Conservation (phyloP, 306 rosid species). For the Sicyos edulis region DNA sequence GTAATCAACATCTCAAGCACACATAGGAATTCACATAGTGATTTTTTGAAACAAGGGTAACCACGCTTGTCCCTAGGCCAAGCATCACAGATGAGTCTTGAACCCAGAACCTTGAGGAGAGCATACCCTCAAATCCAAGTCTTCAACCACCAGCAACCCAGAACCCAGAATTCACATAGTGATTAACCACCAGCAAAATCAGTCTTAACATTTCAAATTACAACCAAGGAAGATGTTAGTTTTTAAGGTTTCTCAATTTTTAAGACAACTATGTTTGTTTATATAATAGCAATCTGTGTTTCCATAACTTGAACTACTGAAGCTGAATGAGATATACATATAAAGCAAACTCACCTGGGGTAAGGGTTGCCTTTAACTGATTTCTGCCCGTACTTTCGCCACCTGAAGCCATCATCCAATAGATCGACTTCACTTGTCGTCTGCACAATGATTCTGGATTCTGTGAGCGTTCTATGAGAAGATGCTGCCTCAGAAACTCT, state of each 20-base stretch:
- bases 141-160: too few species aligned
- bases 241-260: neutral
- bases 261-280: neutral
- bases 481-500: slow-evolving; percentile 41
- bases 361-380: slow-evolving; percentile 79
- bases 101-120: too few species aligned
- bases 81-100: too few species aligned
- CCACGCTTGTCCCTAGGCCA: too few species aligned
- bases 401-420: slow-evolving; percentile 76
- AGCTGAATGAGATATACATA: slow-evolving; percentile 10
- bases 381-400: slow-evolving; percentile 87
- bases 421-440: slow-evolving; percentile 85
- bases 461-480: slow-evolving; percentile 65
- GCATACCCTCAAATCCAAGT: too few species aligned
- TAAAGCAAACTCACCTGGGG: slow-evolving; percentile 51
- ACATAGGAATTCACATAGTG: neutral
- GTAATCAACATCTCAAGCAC: neutral
- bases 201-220: slow-evolving; percentile 1
- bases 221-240: slow-evolving; percentile 5
- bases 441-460: slow-evolving; percentile 80
- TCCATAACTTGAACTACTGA: neutral
- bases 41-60: too few species aligned
- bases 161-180: neutral
- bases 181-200: neutral
- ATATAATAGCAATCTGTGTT: neutral